These are phyloP conservation scores for Trapa bicornis DNA, from an alignment of 345 rosid species.

Conservation along the genomic window DNA sequence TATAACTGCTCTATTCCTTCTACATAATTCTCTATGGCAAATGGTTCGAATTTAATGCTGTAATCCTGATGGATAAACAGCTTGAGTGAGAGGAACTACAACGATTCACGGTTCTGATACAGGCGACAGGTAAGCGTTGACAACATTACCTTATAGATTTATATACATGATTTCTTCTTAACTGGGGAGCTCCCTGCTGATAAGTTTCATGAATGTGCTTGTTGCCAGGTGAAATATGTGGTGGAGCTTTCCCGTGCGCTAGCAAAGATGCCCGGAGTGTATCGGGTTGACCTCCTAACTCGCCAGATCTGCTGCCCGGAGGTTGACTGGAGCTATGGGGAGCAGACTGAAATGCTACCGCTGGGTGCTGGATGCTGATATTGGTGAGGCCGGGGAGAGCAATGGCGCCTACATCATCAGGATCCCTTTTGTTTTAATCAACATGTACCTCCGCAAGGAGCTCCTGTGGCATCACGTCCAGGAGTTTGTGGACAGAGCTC, in stretches of 20 bases:
- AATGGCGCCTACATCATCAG: constrained; percentile 89
- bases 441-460: constrained; percentile 71
- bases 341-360: constrained; percentile 92
- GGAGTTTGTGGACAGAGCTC: constrained; percentile 94
- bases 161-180: no score
- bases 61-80: constrained; percentile 21
- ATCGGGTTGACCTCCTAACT: constrained; percentile 89
- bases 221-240: constrained; percentile 75
- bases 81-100: constrained; percentile 71
- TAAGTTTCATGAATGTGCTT: neutral
- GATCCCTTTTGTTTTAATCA: constrained; percentile 89
- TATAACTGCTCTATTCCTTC: no score
- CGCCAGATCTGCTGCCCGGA: constrained; percentile 78
- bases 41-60: neutral
- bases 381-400: constrained; percentile 69
- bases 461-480: constrained; percentile 80
- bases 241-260: constrained; percentile 93
- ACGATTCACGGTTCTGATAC: constrained; percentile 40
- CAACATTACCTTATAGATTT: no score
- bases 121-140: constrained; percentile 26
- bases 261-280: constrained; percentile 94
- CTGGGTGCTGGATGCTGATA: constrained; percentile 48
- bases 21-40: neutral
- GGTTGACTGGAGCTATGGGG: constrained; percentile 97
- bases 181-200: neutral